phyloP scores from a whole-genome alignment of 73 alveolate species.

The Paramecium tetraurelia region DNA sequence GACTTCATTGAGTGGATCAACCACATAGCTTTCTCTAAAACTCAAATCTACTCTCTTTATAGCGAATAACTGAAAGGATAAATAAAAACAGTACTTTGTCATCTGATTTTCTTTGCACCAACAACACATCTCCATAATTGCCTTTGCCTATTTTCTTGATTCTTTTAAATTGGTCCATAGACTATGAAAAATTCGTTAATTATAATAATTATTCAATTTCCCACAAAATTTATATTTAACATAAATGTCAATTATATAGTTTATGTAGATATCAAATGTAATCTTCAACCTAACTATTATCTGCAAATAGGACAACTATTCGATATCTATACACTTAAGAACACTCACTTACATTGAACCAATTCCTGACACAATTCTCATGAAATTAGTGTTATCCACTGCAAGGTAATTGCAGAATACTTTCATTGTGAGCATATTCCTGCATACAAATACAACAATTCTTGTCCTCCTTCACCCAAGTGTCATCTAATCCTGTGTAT shows the following conservation, averaged over 20 bases:
- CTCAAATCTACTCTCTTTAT: constrained; percentile 69
- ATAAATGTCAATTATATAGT: not conserved
- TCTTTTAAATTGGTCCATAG: constrained; percentile 65
- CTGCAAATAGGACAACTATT: not conserved
- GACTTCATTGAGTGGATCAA: constrained; percentile 29
- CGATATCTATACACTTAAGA: not conserved
- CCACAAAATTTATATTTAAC: constrained; percentile 8
- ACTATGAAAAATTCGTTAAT: constrained; percentile 17
- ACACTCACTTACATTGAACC: not conserved
- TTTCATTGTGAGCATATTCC: not conserved
- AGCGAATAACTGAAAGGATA: constrained; percentile 51
- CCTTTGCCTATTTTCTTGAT: constrained; percentile 69
- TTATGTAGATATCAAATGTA: not conserved
- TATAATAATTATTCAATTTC: not conserved
- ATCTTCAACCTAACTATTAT: not conserved
- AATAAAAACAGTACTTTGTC: constrained; percentile 3
- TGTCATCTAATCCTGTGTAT: not conserved
- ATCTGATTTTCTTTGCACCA: constrained; percentile 59
- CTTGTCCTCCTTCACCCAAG: not conserved
- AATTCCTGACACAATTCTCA: constrained; percentile 2
- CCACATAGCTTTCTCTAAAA: constrained; percentile 18
- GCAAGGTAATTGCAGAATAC: not conserved
- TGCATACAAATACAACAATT: not conserved
- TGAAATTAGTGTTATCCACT: not conserved
- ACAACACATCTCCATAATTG: constrained; percentile 71